Percentiles rank a stretch among this genome's conserved stretches.
These are phyloP conservation scores for Arthrobotrys pseudoclavata DNA, from an alignment of 2,329 filamentous ascomycete species.

Conservation along the genomic window DNA sequence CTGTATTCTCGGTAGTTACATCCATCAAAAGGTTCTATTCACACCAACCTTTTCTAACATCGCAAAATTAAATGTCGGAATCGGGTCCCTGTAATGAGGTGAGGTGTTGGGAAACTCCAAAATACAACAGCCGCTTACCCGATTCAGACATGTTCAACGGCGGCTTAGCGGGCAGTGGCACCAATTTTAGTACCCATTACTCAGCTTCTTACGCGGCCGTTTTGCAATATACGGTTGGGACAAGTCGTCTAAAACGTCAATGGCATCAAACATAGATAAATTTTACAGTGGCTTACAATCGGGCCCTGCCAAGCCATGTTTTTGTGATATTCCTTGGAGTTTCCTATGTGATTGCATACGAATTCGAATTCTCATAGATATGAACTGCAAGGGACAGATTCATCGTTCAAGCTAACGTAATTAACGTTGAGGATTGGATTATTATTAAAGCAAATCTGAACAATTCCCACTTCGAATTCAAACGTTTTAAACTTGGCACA, in stretches of 20 bases:
- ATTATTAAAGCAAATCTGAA: too few relatives aligned
- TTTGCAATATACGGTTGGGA: neutral
- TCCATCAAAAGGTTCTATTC: neutral
- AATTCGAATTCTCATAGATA: neutral
- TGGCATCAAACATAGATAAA: constrained; percentile 4
- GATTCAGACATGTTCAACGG: neutral
- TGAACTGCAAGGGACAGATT: neutral
- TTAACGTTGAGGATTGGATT: too few relatives aligned
- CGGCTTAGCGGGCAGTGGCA: constrained; percentile 29
- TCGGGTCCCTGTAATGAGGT: neutral
- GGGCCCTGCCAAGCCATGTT: constrained; percentile 10
- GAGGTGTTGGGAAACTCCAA: constrained; percentile 25
- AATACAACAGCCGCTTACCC: constrained; percentile 31
- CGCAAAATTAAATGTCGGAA: neutral
- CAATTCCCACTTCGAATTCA: neutral
- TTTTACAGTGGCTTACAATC: constrained; percentile 3
- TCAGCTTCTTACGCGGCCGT: constrained; percentile 54
- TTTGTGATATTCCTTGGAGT: neutral
- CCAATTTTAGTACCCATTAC: constrained; percentile 43
- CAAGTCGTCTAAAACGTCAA: constrained; percentile 4
- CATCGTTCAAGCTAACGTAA: too few relatives aligned
- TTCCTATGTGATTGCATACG: neutral
- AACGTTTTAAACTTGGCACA: constrained; percentile 17
- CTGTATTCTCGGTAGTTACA: constrained; percentile 3
- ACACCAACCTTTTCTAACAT: neutral